Percentiles rank a stretch among this genome's conserved stretches.
These are phyloP conservation scores for Mucor indicus DNA, from an alignment of 371 early-diverging fungal species.

Conservation along the genomic window DNA sequence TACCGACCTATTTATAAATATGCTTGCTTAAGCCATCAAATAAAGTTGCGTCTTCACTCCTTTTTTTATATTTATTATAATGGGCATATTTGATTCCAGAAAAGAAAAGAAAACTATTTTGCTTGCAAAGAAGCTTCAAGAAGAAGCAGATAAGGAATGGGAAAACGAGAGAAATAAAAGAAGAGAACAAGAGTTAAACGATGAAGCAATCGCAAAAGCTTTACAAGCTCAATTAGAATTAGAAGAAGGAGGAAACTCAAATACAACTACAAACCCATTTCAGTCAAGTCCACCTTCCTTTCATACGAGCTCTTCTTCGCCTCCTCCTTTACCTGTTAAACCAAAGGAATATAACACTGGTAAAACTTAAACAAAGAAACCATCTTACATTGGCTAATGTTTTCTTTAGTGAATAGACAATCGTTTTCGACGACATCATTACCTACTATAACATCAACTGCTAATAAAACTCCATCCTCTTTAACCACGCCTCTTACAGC, in stretches of 20 bases:
- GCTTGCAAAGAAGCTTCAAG: conserved; percentile 23
- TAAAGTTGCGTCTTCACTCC: no score
- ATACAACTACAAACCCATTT: neutral
- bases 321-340: conserved; percentile 28
- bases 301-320: neutral
- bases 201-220: conserved; percentile 25
- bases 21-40: no score
- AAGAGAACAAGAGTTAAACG: conserved; percentile 21
- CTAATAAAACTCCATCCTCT: neutral
- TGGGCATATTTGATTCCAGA: conserved; percentile 9
- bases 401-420: neutral
- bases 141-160: conserved; percentile 22
- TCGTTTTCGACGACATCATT: neutral
- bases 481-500: conserved; percentile 1
- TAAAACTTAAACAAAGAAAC: neutral
- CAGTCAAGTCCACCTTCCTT: neutral
- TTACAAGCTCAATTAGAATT: conserved; percentile 23
- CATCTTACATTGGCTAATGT: neutral
- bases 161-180: conserved; percentile 17
- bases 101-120: conserved; percentile 25
- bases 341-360: conserved; percentile 21
- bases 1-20: neutral
- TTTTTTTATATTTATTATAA: neutral
- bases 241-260: conserved; percentile 1
- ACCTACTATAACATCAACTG: no score